Evolutionary conservation across 805 yeast species (phyloP).

Genomic region (Sugiyamaella smithiae): DNA sequence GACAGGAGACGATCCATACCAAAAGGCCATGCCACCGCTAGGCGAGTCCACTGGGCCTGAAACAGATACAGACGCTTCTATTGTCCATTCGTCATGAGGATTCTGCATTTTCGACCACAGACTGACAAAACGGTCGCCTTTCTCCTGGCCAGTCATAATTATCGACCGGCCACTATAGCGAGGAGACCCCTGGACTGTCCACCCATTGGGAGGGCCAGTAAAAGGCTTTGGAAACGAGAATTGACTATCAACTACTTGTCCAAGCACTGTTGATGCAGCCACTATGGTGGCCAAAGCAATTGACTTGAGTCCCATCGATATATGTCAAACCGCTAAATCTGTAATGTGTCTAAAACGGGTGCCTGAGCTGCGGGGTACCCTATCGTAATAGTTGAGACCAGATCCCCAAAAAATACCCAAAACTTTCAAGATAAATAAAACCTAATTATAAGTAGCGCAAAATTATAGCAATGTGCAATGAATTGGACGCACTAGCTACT

Average conservation of each 20-base stretch:
- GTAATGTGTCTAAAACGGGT: no score
- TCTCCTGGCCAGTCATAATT: slow-evolving; percentile 25
- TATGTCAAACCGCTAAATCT: no score
- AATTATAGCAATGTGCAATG: no score
- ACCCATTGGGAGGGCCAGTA: slow-evolving; percentile 18
- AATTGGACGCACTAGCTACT: no score
- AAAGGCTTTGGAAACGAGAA: slow-evolving; percentile 8
- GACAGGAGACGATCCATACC: slow-evolving; percentile 33
- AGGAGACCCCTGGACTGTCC: slow-evolving; percentile 27
- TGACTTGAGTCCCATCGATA: background rate
- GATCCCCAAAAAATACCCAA: no score
- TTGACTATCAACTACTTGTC: slow-evolving; percentile 3
- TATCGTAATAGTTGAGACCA: no score
- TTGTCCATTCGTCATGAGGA: slow-evolving; percentile 34
- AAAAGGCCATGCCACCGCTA: slow-evolving; percentile 39
- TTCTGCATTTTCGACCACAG: slow-evolving; percentile 34
- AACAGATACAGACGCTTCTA: slow-evolving; percentile 32
- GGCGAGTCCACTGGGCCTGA: slow-evolving; percentile 31
- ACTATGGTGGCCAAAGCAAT: background rate
- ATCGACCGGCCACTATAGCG: slow-evolving; percentile 22
- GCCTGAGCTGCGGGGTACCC: no score
- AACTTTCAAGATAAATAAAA: no score
- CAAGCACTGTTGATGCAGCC: background rate
- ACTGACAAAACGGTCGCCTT: slow-evolving; percentile 30
- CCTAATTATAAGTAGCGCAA: no score